Percentiles rank a stretch among this genome's conserved stretches.
phyloP scores from a whole-genome alignment of 176 grass and related monocot genomes.

The Aegilops speltoides region DNA sequence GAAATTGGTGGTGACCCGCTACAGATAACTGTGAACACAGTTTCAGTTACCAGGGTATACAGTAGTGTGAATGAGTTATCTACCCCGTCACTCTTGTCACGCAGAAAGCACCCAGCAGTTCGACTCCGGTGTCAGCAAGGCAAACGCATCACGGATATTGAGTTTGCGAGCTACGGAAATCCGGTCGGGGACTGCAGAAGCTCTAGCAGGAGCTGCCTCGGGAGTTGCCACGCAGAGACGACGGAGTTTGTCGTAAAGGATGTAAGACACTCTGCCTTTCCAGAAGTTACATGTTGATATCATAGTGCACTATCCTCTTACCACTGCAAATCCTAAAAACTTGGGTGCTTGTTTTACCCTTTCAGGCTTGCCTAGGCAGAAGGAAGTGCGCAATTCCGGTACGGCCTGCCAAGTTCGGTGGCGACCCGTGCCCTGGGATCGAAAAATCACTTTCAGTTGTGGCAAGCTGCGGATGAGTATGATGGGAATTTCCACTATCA shows the following conservation, averaged over 20 bases:
- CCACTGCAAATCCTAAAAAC: neutral
- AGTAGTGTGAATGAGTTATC: conserved; percentile 20
- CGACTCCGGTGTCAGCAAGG: conserved; percentile 41
- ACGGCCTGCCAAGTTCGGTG: conserved; percentile 21
- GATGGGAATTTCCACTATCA: neutral
- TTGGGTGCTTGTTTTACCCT: neutral
- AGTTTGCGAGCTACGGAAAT: conserved; percentile 57
- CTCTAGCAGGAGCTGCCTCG: conserved; percentile 16
- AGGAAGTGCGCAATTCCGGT: conserved; percentile 47
- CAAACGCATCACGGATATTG: conserved; percentile 31
- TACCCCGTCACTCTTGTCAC: conserved; percentile 23
- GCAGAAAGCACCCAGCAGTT: conserved; percentile 27
- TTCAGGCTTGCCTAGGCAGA: conserved; percentile 51
- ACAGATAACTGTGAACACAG: conserved; percentile 59
- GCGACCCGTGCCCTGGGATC: conserved; percentile 37
- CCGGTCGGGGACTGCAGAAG: conserved; percentile 25
- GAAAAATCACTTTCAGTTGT: conserved; percentile 48
- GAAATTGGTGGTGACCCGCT: conserved; percentile 65
- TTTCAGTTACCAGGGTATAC: conserved; percentile 39
- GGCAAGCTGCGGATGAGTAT: conserved; percentile 42
- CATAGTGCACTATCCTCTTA: neutral
- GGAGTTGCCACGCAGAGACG: conserved; percentile 34
- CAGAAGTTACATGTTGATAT: neutral
- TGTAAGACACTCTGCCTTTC: conserved; percentile 17
- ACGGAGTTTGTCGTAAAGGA: conserved; percentile 40